Base-by-base conservation (phyloP, 2,329 filamentous ascomycete species). In the Exophiala spinifera region DNA sequence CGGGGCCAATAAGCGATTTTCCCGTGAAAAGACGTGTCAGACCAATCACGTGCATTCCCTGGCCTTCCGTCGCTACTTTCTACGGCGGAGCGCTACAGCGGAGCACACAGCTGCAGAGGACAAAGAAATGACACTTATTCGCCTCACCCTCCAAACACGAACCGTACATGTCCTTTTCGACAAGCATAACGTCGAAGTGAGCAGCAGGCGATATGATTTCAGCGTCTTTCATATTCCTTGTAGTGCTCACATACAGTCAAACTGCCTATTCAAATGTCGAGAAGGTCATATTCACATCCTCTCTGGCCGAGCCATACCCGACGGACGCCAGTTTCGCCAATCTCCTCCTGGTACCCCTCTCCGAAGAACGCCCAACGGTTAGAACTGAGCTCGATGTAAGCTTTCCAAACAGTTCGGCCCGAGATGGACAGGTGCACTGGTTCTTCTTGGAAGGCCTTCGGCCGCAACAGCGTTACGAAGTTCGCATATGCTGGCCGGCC, bases 401-500 rank as follows among this genome's bases (percentile, higher is more conserved):
- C 13, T 95, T 95, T 67, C 84, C 89, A 10, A 79, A 74, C 5
- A 63, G 74, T 6, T 67, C 74, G 1, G 67, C 72, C 25, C 78
- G 78, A 8, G 69, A 75, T 11, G 89, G 88, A 6, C 72, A 76
- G 10, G 77, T 85, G 48, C 86, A 87, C 23, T 97, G 94, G 94
- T 81, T 91, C 62, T 74, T 92, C 6, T 80, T 99, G 4, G 81
- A 87, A 53, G 74, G 79, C 31, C 77, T 99, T 51, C 77, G 73
- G n/a, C 79, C 83, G 33, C 82, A 83, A 10, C 86, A 87, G 66
- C 82, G 91, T 61, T 96, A 97, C 77, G 94, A 99, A 76, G 81
- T 95, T 46, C 85, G 94, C 51, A 79, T 96, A 56, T 97, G 92
- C 74, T 99, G 92, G 91, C 80, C 90, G 56, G 94, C 94, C 37